Percentiles rank a stretch among this genome's conserved stretches.
These are phyloP conservation scores for Linderniella brevidens DNA, from an alignment of 257 asterid genomes.

Conservation along the genomic window DNA sequence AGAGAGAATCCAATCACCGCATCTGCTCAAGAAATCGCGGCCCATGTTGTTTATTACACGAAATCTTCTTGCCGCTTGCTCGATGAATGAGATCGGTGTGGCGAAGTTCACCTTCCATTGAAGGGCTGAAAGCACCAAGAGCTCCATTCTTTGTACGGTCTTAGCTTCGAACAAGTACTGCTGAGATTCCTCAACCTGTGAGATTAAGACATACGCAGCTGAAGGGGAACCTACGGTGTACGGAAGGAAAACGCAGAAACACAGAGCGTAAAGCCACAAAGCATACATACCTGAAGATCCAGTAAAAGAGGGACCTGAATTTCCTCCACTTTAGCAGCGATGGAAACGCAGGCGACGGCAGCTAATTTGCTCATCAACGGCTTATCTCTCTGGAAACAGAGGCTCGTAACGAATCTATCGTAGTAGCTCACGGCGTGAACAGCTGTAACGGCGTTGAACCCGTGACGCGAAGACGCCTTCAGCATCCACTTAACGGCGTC, in stretches of 20 bases:
- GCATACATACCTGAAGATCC: slow-evolving; percentile 49
- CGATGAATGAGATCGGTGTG: slow-evolving; percentile 71
- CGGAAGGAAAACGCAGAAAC: background rate
- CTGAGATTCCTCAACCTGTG: slow-evolving; percentile 51
- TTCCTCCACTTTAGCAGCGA: slow-evolving; percentile 90
- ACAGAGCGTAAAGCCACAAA: background rate
- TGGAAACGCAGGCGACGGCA: slow-evolving; percentile 73
- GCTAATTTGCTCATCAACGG: slow-evolving; percentile 83
- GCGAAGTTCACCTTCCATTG: slow-evolving; percentile 80
- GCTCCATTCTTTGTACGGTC: slow-evolving; percentile 86
- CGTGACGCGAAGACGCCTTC: slow-evolving; percentile 33
- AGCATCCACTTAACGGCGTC: slow-evolving; percentile 67
- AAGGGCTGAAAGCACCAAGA: slow-evolving; percentile 62
- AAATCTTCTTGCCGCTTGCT: slow-evolving; percentile 69
- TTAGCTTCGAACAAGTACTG: slow-evolving; percentile 65
- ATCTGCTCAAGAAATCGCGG: slow-evolving; percentile 45
- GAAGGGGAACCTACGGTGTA: slow-evolving; percentile 16
- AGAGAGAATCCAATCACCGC: slow-evolving; percentile 44
- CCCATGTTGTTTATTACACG: slow-evolving; percentile 29
- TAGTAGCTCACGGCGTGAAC: slow-evolving; percentile 53
- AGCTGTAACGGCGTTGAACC: slow-evolving; percentile 46
- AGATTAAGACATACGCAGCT: slow-evolving; percentile 6
- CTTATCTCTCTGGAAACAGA: slow-evolving; percentile 53
- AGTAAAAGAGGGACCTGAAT: slow-evolving; percentile 63
- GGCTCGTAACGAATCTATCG: slow-evolving; percentile 44